A percentile compares a stretch with the other conserved stretches of the same genome.
phyloP scores from a whole-genome alignment of 2,329 filamentous ascomycete genomes.

The Gaeumannomyces sp. region DNA sequence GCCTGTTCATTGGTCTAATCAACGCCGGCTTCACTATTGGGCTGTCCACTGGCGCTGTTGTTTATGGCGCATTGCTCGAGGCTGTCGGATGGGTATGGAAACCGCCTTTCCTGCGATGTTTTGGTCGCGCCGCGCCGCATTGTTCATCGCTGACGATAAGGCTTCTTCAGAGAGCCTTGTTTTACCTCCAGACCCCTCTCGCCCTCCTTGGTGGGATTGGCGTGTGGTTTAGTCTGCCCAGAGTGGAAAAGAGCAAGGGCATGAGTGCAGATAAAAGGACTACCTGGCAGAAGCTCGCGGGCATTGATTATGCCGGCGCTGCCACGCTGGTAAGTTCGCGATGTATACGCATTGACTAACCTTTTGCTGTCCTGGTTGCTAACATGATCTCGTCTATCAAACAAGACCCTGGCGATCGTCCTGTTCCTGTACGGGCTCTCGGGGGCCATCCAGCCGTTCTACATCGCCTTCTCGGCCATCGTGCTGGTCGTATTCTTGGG shows the following conservation, averaged over 20 bases:
- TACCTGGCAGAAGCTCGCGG: conserved; percentile 48
- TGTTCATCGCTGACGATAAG: neutral
- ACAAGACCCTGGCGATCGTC: conserved; percentile 56
- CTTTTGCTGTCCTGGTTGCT: too few relatives aligned
- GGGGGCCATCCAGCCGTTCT: conserved; percentile 46
- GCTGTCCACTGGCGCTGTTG: conserved; percentile 24
- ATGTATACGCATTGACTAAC: conserved; percentile 14
- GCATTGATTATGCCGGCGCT: conserved; percentile 71
- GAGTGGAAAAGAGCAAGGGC: conserved; percentile 28
- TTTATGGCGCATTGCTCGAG: conserved; percentile 25
- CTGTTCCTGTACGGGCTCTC: conserved; percentile 67
- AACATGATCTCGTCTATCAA: neutral
- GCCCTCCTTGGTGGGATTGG: conserved; percentile 54
- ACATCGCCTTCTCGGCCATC: conserved; percentile 53
- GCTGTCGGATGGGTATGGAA: conserved; percentile 63
- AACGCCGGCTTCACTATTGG: conserved; percentile 50
- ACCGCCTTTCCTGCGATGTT: neutral
- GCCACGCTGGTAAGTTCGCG: conserved; percentile 48
- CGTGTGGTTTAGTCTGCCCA: conserved; percentile 61
- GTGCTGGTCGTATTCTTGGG: conserved; percentile 48
- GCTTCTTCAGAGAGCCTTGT: conserved; percentile 58
- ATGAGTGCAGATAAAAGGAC: conserved; percentile 19
- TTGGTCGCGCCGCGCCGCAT: neutral
- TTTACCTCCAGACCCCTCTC: conserved; percentile 65
- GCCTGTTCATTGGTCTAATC: conserved; percentile 66